These are phyloP conservation scores for Rhodotorula kratochvilovae DNA, from an alignment of 768 basidiomycete genomes.

Conservation along the genomic window DNA sequence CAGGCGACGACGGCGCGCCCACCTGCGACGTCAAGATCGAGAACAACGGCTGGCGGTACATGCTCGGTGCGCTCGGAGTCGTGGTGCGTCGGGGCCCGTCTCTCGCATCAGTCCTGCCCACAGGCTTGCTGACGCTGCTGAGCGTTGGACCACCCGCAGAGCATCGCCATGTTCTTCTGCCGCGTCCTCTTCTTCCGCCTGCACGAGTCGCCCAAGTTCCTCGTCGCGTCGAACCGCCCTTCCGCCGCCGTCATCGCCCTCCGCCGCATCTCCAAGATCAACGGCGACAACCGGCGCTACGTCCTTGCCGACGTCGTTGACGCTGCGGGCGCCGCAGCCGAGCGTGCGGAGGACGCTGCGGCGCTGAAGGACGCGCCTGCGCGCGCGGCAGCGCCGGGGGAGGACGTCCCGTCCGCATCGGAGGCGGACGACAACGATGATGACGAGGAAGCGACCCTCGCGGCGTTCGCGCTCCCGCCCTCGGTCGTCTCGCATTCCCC, in stretches of 20 bases:
- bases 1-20: constrained; percentile 32
- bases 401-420: background rate
- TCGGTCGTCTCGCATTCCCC: background rate
- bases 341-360: background rate
- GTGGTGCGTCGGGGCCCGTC: constrained; percentile 59
- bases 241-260: constrained; percentile 80
- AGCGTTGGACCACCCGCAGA: no score
- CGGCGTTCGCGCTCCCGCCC: background rate
- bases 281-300: constrained; percentile 67
- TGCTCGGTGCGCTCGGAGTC: constrained; percentile 69
- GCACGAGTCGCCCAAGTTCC: constrained; percentile 77
- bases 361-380: no score
- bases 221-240: constrained; percentile 79
- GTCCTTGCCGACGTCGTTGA: constrained; percentile 68
- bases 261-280: constrained; percentile 80
- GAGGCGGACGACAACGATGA: no score
- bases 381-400: background rate
- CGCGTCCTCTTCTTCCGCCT: constrained; percentile 86
- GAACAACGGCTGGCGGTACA: constrained; percentile 85
- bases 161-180: constrained; percentile 75
- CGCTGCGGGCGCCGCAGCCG: background rate
- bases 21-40: constrained; percentile 62
- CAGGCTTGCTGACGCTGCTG: constrained; percentile 13
- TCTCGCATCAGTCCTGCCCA: background rate
- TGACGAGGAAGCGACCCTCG: background rate